phyloP scores from a whole-genome alignment of 768 basidiomycete genomes.

The Tylopilus intermedius region DNA sequence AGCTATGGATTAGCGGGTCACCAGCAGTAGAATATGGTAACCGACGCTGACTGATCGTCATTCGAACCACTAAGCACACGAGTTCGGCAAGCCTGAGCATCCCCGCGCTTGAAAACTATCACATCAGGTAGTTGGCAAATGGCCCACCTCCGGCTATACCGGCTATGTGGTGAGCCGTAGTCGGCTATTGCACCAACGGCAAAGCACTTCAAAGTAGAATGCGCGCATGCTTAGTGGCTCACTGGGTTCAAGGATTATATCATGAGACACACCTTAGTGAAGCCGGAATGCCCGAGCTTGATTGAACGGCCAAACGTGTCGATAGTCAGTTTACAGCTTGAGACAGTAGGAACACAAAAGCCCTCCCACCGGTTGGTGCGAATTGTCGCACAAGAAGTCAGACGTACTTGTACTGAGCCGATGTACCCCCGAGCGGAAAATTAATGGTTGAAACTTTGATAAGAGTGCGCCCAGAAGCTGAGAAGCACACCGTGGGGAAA shows the following conservation, averaged over 20 bases:
- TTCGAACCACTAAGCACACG: neutral
- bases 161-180: too few relatives aligned
- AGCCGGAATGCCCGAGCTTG: neutral
- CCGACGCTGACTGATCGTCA: neutral
- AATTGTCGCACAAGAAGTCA: conserved; percentile 3
- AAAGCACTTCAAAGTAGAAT: neutral
- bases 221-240: too few relatives aligned
- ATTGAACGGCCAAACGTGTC: neutral
- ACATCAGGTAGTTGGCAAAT: too few relatives aligned
- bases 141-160: too few relatives aligned
- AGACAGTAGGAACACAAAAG: neutral
- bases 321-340: neutral
- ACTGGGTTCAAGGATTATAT: too few relatives aligned
- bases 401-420: neutral
- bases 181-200: too few relatives aligned
- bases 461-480: conserved; percentile 2
- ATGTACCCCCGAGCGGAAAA: conserved; percentile 2
- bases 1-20: neutral
- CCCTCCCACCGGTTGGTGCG: neutral
- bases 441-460: conserved; percentile 14
- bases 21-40: neutral
- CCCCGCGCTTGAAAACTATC: neutral
- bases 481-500: conserved; percentile 18
- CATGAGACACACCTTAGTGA: neutral
- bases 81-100: neutral